Conservation (phyloP, 1,284 basidiomycete species). For the Cryptococcus deneoformans region DNA sequence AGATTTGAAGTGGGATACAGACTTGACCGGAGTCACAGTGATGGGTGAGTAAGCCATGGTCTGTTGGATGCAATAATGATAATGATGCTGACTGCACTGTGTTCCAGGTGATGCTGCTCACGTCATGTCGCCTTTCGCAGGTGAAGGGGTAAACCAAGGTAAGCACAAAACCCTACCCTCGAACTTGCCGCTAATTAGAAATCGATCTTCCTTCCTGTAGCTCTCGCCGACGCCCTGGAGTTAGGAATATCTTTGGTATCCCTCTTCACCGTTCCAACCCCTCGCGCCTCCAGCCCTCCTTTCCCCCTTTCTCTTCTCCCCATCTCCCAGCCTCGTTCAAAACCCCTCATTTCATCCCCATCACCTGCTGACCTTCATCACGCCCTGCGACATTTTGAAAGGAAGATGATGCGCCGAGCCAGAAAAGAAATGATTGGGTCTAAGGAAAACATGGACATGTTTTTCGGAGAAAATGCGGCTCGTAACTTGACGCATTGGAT, state of each 20-base stretch:
- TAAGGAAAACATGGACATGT: constrained; percentile 12
- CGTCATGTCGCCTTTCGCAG: constrained; percentile 54
- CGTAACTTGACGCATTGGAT: constrained; percentile 4
- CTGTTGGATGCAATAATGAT: not conserved
- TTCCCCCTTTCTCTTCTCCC: constrained; percentile 20
- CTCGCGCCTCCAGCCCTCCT: constrained; percentile 6
- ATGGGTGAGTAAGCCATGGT: constrained; percentile 21
- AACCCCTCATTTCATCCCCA: constrained; percentile 1
- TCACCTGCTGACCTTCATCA: constrained; percentile 6
- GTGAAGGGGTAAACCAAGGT: constrained; percentile 53
- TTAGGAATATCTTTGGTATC: constrained; percentile 36
- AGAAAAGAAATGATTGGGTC: constrained; percentile 13
- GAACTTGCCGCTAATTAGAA: not conserved
- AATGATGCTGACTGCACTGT: constrained; percentile 21
- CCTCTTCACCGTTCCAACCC: constrained; percentile 13
- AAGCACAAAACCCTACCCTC: not conserved
- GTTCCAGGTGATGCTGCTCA: constrained; percentile 55
- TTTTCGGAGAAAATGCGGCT: constrained; percentile 14
- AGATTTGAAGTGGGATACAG: constrained; percentile 24
- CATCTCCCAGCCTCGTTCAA: constrained; percentile 4
- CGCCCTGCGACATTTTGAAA: constrained; percentile 21
- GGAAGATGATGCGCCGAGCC: constrained; percentile 20
- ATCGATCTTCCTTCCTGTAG: constrained; percentile 4
- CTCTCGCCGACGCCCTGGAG: constrained; percentile 29
- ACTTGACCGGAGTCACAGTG: constrained; percentile 22